Percentiles rank a stretch among this genome's conserved stretches.
phyloP scores from a whole-genome alignment of 2,329 filamentous ascomycete genomes.

The Curvularia lunata region DNA sequence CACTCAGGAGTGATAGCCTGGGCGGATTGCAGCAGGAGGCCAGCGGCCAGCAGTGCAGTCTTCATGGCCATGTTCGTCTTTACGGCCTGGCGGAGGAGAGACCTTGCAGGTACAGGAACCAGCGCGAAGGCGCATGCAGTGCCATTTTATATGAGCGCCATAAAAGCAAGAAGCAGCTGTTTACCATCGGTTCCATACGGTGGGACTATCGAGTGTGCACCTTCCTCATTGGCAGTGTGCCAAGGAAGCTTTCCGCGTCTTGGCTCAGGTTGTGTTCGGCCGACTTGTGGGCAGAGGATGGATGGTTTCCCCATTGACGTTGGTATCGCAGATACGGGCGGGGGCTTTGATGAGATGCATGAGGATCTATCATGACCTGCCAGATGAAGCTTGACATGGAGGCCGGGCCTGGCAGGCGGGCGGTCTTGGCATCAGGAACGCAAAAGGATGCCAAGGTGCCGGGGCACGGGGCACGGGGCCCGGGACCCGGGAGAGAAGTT shows the following conservation, averaged over 20 bases:
- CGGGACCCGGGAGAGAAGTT: neutral
- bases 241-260: slow-evolving; percentile 34
- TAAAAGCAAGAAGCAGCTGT: slow-evolving; percentile 15
- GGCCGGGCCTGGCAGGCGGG: slow-evolving; percentile 2
- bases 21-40: slow-evolving; percentile 35
- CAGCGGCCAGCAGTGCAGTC: slow-evolving; percentile 30
- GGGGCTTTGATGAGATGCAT: slow-evolving; percentile 18
- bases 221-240: slow-evolving; percentile 27
- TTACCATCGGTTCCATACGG: slow-evolving; percentile 25
- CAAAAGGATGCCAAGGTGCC: slow-evolving; percentile 13
- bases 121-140: slow-evolving; percentile 8
- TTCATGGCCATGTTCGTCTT: slow-evolving; percentile 37
- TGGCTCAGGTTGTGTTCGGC: slow-evolving; percentile 27
- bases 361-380: slow-evolving; percentile 29
- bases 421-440: slow-evolving; percentile 9
- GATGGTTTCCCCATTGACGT: slow-evolving; percentile 22
- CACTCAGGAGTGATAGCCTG: slow-evolving; percentile 39
- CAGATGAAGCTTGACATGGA: slow-evolving; percentile 21
- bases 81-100: slow-evolving; percentile 6
- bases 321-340: slow-evolving; percentile 25
- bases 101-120: slow-evolving; percentile 13
- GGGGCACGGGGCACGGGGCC: too few species aligned
- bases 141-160: slow-evolving; percentile 26
- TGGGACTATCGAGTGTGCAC: slow-evolving; percentile 16
- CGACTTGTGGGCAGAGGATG: slow-evolving; percentile 21